Conservation (phyloP, 1,284 basidiomycete species). For the Inonotus obliquus region DNA sequence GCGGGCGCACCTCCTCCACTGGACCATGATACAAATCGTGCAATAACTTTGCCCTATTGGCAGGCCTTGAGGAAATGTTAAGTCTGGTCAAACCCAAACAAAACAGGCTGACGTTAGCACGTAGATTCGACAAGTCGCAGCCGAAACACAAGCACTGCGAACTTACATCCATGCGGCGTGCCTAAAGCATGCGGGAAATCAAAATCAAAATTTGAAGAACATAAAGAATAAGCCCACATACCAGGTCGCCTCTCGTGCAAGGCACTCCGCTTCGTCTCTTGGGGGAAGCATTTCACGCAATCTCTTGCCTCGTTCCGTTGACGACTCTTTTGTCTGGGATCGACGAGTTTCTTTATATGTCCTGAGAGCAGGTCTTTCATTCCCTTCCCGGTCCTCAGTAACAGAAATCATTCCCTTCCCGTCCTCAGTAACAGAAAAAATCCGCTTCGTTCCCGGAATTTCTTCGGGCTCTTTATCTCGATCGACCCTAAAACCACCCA, state of each 20-base stretch:
- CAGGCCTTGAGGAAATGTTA: background rate
- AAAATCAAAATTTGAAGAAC: background rate
- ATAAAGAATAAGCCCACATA: background rate
- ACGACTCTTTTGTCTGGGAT: background rate
- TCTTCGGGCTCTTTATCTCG: background rate
- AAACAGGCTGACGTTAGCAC: background rate
- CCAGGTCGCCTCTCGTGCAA: background rate
- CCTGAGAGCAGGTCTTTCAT: background rate
- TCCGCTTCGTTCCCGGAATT: background rate
- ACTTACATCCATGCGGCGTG: background rate
- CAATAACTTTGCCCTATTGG: background rate
- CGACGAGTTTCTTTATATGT: background rate
- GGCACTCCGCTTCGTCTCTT: background rate
- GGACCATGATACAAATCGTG: background rate
- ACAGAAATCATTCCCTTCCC: background rate
- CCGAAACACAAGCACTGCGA: background rate
- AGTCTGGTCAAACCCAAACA: background rate
- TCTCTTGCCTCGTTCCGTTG: background rate
- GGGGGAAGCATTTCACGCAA: slow-evolving; percentile 1
- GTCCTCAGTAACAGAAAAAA: background rate
- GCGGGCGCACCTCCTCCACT: background rate
- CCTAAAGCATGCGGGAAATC: background rate
- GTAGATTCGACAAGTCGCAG: background rate
- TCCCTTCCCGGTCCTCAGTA: background rate
- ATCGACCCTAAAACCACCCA: background rate